phyloP scores from a whole-genome alignment of 2,329 filamentous ascomycete species.

The Cladosporium phlei region DNA sequence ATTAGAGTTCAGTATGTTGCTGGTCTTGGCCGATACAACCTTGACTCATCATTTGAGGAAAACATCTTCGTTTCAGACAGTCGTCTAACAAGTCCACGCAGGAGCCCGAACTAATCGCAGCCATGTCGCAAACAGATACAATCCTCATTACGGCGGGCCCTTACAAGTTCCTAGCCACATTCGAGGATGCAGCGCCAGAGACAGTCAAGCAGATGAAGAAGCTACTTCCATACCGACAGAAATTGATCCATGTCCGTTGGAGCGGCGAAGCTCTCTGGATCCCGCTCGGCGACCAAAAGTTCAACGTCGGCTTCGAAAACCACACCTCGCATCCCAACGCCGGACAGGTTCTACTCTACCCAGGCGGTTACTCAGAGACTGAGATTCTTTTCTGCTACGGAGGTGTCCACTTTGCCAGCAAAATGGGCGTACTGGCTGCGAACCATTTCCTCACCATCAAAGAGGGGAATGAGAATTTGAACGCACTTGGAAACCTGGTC shows the following conservation, averaged over 20 bases:
- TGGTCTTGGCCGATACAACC: too few relatives aligned
- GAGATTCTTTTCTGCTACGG: conserved; percentile 1
- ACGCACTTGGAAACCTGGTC: neutral
- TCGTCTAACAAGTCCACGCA: too few relatives aligned
- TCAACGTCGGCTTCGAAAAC: neutral
- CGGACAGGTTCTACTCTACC: neutral
- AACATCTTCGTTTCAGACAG: too few relatives aligned
- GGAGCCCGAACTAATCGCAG: too few relatives aligned
- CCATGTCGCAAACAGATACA: neutral
- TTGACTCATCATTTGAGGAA: too few relatives aligned
- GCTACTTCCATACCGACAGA: neutral
- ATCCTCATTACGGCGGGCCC: neutral
- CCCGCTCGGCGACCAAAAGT: neutral
- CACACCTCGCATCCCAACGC: neutral
- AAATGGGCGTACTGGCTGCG: neutral
- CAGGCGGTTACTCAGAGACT: neutral
- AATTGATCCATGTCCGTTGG: neutral
- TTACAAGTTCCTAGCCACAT: neutral
- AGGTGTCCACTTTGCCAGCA: neutral
- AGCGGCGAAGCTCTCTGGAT: neutral
- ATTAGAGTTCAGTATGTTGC: too few relatives aligned
- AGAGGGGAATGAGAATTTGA: neutral
- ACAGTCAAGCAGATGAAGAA: neutral
- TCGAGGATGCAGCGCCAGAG: neutral
- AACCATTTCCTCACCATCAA: neutral